Conservation (phyloP, 1,284 basidiomycete genomes). For the Coniferiporia sulphurascens region DNA sequence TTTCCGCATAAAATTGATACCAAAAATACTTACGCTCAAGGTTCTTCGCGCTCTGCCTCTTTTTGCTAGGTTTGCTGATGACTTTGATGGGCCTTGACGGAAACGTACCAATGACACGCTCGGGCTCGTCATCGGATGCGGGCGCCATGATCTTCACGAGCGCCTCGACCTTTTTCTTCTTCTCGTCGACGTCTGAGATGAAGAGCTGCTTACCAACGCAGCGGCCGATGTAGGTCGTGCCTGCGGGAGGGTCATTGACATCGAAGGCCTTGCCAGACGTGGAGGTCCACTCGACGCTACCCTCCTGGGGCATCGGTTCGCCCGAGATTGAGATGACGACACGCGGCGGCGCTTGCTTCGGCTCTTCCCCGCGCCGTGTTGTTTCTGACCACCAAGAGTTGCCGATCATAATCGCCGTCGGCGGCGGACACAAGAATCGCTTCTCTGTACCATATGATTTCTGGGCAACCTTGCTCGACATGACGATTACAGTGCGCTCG, state of each 20-base stretch:
- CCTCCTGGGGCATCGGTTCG: conserved; percentile 78
- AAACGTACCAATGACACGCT: conserved; percentile 82
- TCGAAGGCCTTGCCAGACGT: conserved; percentile 80
- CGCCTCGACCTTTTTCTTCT: conserved; percentile 89
- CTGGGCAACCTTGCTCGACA: conserved; percentile 95
- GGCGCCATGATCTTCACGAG: conserved; percentile 86
- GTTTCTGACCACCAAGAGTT: conserved; percentile 91
- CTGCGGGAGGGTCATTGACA: conserved; percentile 71
- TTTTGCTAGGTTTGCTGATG: conserved; percentile 95
- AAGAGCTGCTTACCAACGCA: conserved; percentile 88
- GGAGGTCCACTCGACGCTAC: conserved; percentile 80
- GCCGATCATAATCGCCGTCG: conserved; percentile 91
- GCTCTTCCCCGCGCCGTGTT: conserved; percentile 64
- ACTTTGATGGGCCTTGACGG: conserved; percentile 93
- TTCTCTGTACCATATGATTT: conserved; percentile 97
- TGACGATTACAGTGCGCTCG: conserved; percentile 90
- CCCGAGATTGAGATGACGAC: conserved; percentile 91
- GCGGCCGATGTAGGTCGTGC: conserved; percentile 79
- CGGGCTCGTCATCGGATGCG: conserved; percentile 67
- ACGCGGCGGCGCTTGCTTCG: conserved; percentile 72
- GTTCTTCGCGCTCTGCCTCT: conserved; percentile 90
- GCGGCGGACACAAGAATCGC: conserved; percentile 93
- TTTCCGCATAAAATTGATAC: background rate
- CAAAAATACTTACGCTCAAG: conserved; percentile 71
- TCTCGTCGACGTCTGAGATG: conserved; percentile 87